phyloP scores from a whole-genome alignment of 2,329 filamentous ascomycete species.

The Penicillium sp. region DNA sequence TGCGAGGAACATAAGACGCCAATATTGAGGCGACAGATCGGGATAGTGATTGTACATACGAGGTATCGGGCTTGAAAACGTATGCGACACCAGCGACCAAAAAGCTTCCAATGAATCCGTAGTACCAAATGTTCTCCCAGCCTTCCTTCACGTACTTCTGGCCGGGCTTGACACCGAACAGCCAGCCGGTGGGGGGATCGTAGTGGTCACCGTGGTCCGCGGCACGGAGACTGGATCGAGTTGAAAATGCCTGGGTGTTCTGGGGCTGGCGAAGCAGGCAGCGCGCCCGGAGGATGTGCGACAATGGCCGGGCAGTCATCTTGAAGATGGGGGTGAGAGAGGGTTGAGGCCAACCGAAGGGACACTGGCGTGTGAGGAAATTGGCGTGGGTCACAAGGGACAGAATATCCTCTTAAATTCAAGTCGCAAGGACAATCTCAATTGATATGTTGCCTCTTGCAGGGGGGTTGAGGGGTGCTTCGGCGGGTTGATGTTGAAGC shows the following conservation, averaged over 20 bases:
- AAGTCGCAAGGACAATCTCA: constrained; percentile 16
- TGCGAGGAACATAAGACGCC: neutral
- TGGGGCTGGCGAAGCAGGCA: constrained; percentile 36
- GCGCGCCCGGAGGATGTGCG: constrained; percentile 39
- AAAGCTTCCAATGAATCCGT: constrained; percentile 78
- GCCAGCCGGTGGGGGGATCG: constrained; percentile 86
- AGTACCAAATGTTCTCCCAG: constrained; percentile 85
- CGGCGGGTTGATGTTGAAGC: constrained; percentile 36
- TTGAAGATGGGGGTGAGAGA: constrained; percentile 23
- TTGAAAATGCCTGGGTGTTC: constrained; percentile 40
- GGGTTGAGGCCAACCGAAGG: constrained; percentile 10
- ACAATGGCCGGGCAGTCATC: constrained; percentile 40
- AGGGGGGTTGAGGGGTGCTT: constrained; percentile 29
- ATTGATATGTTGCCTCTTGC: constrained; percentile 26
- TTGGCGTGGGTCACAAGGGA: constrained; percentile 6
- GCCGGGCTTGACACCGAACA: constrained; percentile 90
- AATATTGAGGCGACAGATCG: neutral
- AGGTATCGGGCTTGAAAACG: constrained; percentile 97
- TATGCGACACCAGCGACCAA: constrained; percentile 73
- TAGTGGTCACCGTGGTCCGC: constrained; percentile 71
- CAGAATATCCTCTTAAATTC: constrained; percentile 11
- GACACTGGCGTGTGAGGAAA: constrained; percentile 1
- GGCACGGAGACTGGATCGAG: constrained; percentile 37
- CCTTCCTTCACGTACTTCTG: constrained; percentile 96
- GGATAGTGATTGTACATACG: constrained; percentile 61